Evolutionary conservation across 148 eudicot species (phyloP).

Genomic region (Oxyria digyna): DNA sequence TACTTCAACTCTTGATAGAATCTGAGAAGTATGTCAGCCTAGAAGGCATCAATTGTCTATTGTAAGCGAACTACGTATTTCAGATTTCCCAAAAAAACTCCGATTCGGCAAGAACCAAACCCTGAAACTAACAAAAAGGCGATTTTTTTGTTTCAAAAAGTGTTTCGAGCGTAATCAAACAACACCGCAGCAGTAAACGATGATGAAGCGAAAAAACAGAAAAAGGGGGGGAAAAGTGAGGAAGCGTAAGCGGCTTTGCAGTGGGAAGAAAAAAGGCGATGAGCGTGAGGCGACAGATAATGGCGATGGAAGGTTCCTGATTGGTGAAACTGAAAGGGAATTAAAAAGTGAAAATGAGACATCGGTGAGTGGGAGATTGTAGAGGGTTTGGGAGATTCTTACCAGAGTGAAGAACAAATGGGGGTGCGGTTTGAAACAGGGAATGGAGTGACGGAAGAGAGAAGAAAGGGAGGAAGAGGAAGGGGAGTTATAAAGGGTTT

Average conservation of each 20-base stretch:
- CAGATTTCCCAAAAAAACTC: neutral
- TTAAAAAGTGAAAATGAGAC: neutral
- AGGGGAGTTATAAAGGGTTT: conserved; percentile 2
- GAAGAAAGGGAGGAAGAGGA: neutral
- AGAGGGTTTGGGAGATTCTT: neutral
- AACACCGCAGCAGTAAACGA: too few species aligned
- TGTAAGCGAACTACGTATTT: neutral
- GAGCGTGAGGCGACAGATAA: neutral
- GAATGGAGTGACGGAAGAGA: neutral
- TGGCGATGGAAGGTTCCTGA: neutral
- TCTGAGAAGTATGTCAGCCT: neutral
- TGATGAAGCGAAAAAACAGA: too few species aligned
- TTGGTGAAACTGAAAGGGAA: neutral
- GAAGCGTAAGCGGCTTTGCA: neutral
- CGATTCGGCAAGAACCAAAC: neutral
- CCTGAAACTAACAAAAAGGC: neutral
- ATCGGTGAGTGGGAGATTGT: neutral
- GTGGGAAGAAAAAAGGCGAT: too few species aligned
- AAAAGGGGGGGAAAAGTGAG: neutral
- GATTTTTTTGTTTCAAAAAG: too few species aligned
- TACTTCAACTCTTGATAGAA: neutral
- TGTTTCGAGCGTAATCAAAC: too few species aligned
- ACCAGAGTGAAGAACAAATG: neutral
- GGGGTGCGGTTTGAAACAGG: neutral
- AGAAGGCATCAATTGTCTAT: neutral